Base-by-base conservation (phyloP, 805 yeast species). In the Candida succiphila region DNA sequence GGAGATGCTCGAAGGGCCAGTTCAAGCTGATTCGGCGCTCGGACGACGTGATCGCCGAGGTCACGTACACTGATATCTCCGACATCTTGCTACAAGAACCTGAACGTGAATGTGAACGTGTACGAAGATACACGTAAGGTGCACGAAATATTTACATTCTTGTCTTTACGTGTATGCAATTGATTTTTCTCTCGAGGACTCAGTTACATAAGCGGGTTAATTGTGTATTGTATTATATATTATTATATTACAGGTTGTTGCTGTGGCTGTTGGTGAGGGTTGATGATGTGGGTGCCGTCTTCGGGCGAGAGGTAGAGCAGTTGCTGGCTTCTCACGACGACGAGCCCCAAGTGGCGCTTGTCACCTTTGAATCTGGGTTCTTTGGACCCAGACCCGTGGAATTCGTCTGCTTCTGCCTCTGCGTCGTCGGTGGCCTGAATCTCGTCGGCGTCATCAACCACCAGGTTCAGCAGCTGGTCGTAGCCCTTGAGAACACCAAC, bases 321-420 rank as follows among this genome's bases (percentile, higher is more conserved):
- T 35, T 78, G 65, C 4, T 94, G 87, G 12, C 96, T 94, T 58
- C 96, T 77, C 7, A 83, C 84, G 29, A 89, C 89, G 17, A 86
- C 87, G 24, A 72, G 63, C 1, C 94, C 95, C 32, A 87, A 63
- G 4, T 63, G 58, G 51, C 96, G 73, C 1, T 82, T 76, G 43
- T 75, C 30, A 61, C 71, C 29, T 72, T 71, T 44, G 66, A 60
- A 17, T 40, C 27, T 16, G n/a, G n/a, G n/a, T n/a, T n/a, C n/a
- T n/a, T n/a, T n/a, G n/a, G n/a, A n/a, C n/a, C n/a, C n/a, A n/a
- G n/a, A n/a, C n/a, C n/a, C n/a, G n/a, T n/a, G n/a, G n/a, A n/a
- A n/a, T n/a, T n/a, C n/a, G n/a, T n/a, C n/a, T n/a, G n/a, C n/a
- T n/a, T n/a, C n/a, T n/a, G n/a, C n/a, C n/a, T n/a, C n/a, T n/a